Percentiles rank a stretch among this genome's conserved stretches.
These are phyloP conservation scores for Nemania serpens DNA, from an alignment of 2,329 filamentous ascomycete species.

Conservation along the genomic window DNA sequence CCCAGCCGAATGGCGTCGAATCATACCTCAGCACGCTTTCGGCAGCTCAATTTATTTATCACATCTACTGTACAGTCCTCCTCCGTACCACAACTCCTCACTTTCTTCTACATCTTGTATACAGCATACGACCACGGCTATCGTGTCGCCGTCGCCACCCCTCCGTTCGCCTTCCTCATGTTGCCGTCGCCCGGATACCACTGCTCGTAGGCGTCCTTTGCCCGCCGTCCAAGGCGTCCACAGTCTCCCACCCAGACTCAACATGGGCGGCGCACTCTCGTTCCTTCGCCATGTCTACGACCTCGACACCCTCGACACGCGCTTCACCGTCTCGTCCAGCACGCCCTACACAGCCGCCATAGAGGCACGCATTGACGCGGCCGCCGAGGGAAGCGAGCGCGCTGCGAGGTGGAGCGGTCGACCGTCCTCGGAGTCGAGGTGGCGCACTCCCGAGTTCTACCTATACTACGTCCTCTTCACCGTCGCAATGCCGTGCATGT, in stretches of 20 bases:
- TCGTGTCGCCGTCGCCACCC: too few relatives aligned
- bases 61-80: too few relatives aligned
- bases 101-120: too few relatives aligned
- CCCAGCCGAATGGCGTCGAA: too few relatives aligned
- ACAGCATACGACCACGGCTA: too few relatives aligned
- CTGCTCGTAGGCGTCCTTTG: constrained; percentile 26
- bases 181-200: constrained; percentile 17
- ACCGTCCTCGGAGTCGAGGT: constrained; percentile 65
- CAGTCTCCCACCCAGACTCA: constrained; percentile 16
- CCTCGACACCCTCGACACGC: constrained; percentile 64
- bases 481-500: constrained; percentile 78
- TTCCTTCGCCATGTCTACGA: constrained; percentile 60
- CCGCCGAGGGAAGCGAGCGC: constrained; percentile 46
- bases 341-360: constrained; percentile 66
- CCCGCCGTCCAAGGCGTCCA: constrained; percentile 14
- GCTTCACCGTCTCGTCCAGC: constrained; percentile 70
- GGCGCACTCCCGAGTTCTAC: constrained; percentile 85
- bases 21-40: too few relatives aligned
- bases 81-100: too few relatives aligned
- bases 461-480: constrained; percentile 75
- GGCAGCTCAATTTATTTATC: too few relatives aligned
- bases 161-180: constrained; percentile 17
- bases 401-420: constrained; percentile 49
- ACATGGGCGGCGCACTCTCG: constrained; percentile 49
- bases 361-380: constrained; percentile 54